Evolutionary conservation across 257 asterid genomes (phyloP).

Genomic region (Ocimum tenuiflorum): DNA sequence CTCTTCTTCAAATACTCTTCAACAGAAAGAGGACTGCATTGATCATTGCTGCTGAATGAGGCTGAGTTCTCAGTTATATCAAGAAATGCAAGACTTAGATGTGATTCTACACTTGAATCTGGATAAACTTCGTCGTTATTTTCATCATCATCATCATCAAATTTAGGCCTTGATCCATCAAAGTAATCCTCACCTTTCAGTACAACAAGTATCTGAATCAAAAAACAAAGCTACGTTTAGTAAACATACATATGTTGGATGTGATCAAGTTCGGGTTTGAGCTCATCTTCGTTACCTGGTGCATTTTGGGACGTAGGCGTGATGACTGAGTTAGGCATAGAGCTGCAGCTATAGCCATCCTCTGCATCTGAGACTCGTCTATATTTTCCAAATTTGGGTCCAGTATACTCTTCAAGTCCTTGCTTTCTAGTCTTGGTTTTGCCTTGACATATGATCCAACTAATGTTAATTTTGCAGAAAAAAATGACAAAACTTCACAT

Average conservation of each 20-base stretch:
- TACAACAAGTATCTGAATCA: constrained; percentile 44
- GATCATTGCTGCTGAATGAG: constrained; percentile 68
- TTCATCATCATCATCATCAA: constrained; percentile 23
- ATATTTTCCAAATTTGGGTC: constrained; percentile 53
- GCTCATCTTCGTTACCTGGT: constrained; percentile 40
- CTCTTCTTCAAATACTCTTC: constrained; percentile 60
- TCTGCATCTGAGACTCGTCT: constrained; percentile 49
- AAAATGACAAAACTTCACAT: background rate
- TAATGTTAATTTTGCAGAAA: background rate
- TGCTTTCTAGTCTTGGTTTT: constrained; percentile 59
- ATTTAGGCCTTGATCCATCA: constrained; percentile 15
- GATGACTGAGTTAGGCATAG: constrained; percentile 84
- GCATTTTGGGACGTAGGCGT: constrained; percentile 72
- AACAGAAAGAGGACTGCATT: constrained; percentile 63
- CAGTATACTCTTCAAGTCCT: constrained; percentile 48
- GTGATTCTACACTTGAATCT: constrained; percentile 72
- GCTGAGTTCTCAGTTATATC: constrained; percentile 47
- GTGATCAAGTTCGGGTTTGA: too few relatives aligned
- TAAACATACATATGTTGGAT: too few relatives aligned
- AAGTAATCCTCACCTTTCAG: constrained; percentile 43
- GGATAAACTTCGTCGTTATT: constrained; percentile 88
- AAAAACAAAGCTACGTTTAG: background rate
- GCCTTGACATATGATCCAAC: constrained; percentile 35
- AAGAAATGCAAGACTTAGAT: constrained; percentile 64
- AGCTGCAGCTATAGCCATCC: constrained; percentile 67